These are phyloP conservation scores for Pelargonium myrrhifolium DNA, from an alignment of 441 rosid genomes.

Conservation along the genomic window DNA sequence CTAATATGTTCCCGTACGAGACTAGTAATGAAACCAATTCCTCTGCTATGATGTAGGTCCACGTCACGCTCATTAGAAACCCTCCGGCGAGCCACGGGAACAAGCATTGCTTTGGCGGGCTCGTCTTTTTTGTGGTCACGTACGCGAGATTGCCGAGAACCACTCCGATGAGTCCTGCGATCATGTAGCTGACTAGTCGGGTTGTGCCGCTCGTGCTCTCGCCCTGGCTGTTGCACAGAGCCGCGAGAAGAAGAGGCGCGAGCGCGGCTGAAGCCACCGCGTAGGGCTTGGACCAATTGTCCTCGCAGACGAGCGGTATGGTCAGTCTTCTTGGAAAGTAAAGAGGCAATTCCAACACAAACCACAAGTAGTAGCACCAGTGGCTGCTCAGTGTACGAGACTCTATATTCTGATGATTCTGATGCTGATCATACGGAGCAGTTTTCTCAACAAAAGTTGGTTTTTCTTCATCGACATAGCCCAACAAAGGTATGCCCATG, in stretches of 20 bases:
- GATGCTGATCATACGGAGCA: not conserved
- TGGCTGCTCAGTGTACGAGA: too few relatives aligned
- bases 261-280: constrained; percentile 56
- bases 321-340: constrained; percentile 75
- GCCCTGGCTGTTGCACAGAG: constrained; percentile 40
- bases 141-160: constrained; percentile 55
- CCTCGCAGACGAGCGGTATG: constrained; percentile 60
- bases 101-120: constrained; percentile 56
- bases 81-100: constrained; percentile 72
- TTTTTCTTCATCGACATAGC: constrained; percentile 48
- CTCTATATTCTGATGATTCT: not conserved
- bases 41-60: constrained; percentile 79
- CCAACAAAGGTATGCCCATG: constrained; percentile 55
- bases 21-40: constrained; percentile 66
- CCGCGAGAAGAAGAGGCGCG: constrained; percentile 65
- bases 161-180: constrained; percentile 44
- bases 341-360: constrained; percentile 57
- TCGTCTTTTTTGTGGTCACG: constrained; percentile 39
- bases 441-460: constrained; percentile 22
- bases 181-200: constrained; percentile 31
- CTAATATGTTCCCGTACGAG: constrained; percentile 52
- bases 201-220: constrained; percentile 22
- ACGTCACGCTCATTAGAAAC: constrained; percentile 70
- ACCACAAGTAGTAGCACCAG: constrained; percentile 17
- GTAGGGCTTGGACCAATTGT: constrained; percentile 65